Evolutionary conservation across 805 yeast genomes (phyloP), one percentile per base, ranked within the genome.

Genomic region (Millerozyma acaciae): DNA sequence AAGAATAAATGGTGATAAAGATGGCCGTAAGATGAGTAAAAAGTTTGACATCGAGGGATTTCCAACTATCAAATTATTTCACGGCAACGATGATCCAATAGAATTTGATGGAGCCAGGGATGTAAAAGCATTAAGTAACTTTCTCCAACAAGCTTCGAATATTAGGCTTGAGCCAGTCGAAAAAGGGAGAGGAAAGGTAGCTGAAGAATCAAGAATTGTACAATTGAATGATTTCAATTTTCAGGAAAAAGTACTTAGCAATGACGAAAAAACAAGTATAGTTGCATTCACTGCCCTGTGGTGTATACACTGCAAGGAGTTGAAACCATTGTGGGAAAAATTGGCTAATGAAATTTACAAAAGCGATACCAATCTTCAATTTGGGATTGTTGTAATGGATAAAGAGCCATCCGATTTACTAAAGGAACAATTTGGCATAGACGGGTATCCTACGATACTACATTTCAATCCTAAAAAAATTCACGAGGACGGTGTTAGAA

Each of bases 31-130:
- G 38, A 61, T 75, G 55, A 65, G 74, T 17, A 65, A 63, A 36
- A 63, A 68, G 45, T 78, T 68, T 52, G 66, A 68, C n/a, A 55
- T 76, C 25, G 61, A 73, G 22, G 84, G 84, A 9, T 84, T 65
- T 48, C 95, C 95, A 4, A 74, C 80, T 24, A 51, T 85, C 34
- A 68, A 68, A 43, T 57, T 81, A 40, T 74, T 83, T 45, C 76
- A 78, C 22, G 73, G 74, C 12, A 60, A 61, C 26, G 50, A 62
- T 13, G 57, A 71, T 23, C 76, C 83, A n/a, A 52, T 72, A 20
- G 78, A 71, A 35, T 84, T 66, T 40, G 64, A 65, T 22, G 84
- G 87, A 2, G 57, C 57, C 17, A 67, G 89, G 44, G 72, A 68
- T 25, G 44, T 70, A 12, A 72, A 69, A 15, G 53, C 70, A 14